A percentile compares a stretch with the other conserved stretches of the same genome.
Conservation (phyloP, 1,139 yeast genomes). For the Pichia sp. region DNA sequence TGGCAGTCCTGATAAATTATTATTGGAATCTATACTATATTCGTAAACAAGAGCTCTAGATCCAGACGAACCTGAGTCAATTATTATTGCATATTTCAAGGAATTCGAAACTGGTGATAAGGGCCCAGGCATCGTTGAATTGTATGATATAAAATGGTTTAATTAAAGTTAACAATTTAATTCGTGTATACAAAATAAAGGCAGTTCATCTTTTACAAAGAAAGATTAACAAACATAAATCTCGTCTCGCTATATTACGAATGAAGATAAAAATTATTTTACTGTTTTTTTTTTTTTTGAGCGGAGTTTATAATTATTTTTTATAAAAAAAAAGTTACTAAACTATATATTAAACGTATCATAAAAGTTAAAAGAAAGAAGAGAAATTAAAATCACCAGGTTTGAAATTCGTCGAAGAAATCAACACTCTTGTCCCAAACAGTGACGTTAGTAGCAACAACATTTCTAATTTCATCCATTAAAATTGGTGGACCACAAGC, state of each 20-base stretch:
- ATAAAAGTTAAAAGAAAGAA: background rate
- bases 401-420: constrained; percentile 23
- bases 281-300: too few species aligned
- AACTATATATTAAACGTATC: background rate
- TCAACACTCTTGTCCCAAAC: constrained; percentile 20
- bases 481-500: constrained; percentile 43
- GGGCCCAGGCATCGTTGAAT: background rate
- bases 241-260: too few species aligned
- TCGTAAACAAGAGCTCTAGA: constrained; percentile 64
- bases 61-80: constrained; percentile 82
- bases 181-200: too few species aligned
- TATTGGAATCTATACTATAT: constrained; percentile 34
- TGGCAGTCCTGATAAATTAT: constrained; percentile 49
- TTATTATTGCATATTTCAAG: constrained; percentile 56
- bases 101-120: background rate
- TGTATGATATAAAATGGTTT: too few species aligned
- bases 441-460: constrained; percentile 11
- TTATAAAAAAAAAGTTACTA: too few species aligned
- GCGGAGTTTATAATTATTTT: too few species aligned
- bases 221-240: too few species aligned
- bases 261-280: too few species aligned
- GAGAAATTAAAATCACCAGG: constrained; percentile 14
- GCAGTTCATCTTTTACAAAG: too few species aligned
- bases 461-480: constrained; percentile 33
- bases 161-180: too few species aligned